phyloP scores from a whole-genome alignment of 805 yeast genomes.

The Wickerhamomyces alni region DNA sequence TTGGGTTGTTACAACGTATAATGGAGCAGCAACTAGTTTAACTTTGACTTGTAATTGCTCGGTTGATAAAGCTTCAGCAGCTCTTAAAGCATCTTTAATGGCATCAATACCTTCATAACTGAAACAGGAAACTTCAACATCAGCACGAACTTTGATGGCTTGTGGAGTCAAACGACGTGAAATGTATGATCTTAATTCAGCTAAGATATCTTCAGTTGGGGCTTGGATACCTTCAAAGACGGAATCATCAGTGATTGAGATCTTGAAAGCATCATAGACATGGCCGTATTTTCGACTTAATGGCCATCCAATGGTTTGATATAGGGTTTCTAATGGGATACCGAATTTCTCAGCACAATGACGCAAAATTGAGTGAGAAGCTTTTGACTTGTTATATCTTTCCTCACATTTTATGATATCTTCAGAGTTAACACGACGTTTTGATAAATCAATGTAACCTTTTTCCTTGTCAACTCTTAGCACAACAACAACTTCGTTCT shows the following conservation, averaged over 20 bases:
- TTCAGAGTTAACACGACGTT: conserved; percentile 97
- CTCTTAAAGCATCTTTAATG: conserved; percentile 78
- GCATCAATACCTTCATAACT: conserved; percentile 98
- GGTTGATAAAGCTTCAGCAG: conserved; percentile 80
- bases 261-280: conserved; percentile 94
- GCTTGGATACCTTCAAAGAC: conserved; percentile 78
- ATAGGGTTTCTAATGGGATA: conserved; percentile 77
- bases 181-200: conserved; percentile 82
- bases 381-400: conserved; percentile 92
- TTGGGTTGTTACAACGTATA: conserved; percentile 89
- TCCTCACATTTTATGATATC: conserved; percentile 97
- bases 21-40: conserved; percentile 94
- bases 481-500: conserved; percentile 97
- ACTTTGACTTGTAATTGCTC: conserved; percentile 88
- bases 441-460: conserved; percentile 95
- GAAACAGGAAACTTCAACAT: conserved; percentile 95
- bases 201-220: conserved; percentile 68
- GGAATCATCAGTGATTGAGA: conserved; percentile 83
- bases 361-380: conserved; percentile 96
- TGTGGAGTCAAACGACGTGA: conserved; percentile 94
- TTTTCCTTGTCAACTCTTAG: conserved; percentile 97
- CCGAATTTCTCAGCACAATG: conserved; percentile 97
- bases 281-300: conserved; percentile 92
- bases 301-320: conserved; percentile 95
- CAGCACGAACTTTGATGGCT: conserved; percentile 97